Conservation (phyloP, 352 stramenopile species). For the Halophytophthora polymorphica region DNA sequence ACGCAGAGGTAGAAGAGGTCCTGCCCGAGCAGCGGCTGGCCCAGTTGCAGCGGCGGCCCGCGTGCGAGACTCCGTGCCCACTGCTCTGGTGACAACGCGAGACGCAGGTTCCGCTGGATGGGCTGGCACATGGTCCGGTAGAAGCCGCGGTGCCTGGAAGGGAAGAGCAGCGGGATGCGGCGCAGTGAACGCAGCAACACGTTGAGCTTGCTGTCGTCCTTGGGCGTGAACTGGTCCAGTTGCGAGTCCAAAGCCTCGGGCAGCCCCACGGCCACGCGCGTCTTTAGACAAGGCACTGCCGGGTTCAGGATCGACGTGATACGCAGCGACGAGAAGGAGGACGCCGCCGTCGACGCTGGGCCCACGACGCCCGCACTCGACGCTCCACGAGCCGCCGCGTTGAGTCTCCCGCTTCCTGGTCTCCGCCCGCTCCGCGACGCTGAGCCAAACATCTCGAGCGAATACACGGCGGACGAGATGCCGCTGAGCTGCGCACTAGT, state of each 20-base stretch:
- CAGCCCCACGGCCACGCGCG: slow-evolving; percentile 55
- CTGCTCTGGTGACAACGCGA: slow-evolving; percentile 36
- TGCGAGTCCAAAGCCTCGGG: slow-evolving; percentile 63
- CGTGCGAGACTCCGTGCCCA: slow-evolving; percentile 47
- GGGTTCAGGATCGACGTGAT: slow-evolving; percentile 70
- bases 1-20: slow-evolving; percentile 78
- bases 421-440: slow-evolving; percentile 21
- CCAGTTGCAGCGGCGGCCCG: slow-evolving; percentile 50
- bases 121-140: slow-evolving; percentile 48
- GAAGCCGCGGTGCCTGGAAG: slow-evolving; percentile 44
- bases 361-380: slow-evolving; percentile 2
- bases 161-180: slow-evolving; percentile 56
- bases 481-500: slow-evolving; percentile 64
- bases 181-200: slow-evolving; percentile 59
- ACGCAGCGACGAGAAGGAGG: slow-evolving; percentile 64
- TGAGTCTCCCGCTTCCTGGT: slow-evolving; percentile 13
- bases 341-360: slow-evolving; percentile 16
- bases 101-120: slow-evolving; percentile 45
- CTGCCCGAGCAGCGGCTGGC: slow-evolving; percentile 60
- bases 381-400: slow-evolving; percentile 2
- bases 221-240: slow-evolving; percentile 67
- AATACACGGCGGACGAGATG: slow-evolving; percentile 67
- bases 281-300: slow-evolving; percentile 46
- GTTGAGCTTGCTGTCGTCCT: slow-evolving; percentile 80
- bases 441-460: slow-evolving; percentile 29